These are phyloP conservation scores for Colletotrichum orbiculare DNA, from an alignment of 2,329 filamentous ascomycete species.

Conservation along the genomic window DNA sequence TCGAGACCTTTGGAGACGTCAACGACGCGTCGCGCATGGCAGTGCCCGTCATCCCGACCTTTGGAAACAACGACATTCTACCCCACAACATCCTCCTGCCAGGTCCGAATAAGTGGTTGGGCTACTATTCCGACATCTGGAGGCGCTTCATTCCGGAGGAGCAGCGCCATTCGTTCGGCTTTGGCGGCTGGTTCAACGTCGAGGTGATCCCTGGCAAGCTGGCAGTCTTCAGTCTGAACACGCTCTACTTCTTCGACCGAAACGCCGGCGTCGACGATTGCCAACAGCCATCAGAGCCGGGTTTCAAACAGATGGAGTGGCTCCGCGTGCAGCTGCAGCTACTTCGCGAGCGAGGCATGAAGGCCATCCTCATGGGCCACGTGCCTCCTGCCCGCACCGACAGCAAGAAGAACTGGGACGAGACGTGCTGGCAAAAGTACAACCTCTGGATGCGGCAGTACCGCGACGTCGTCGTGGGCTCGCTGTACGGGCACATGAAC, in stretches of 20 bases:
- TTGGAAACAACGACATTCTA: constrained; percentile 97
- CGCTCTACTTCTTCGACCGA: constrained; percentile 93
- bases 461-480: constrained; percentile 85
- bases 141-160: constrained; percentile 87
- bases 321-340: constrained; percentile 87
- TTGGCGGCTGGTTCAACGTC: constrained; percentile 93
- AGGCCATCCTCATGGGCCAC: constrained; percentile 93
- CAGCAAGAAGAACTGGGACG: constrained; percentile 91
- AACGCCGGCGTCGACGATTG: constrained; percentile 97
- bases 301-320: constrained; percentile 97
- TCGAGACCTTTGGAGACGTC: constrained; percentile 74
- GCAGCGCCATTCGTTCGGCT: constrained; percentile 89
- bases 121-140: constrained; percentile 83
- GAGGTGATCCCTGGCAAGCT: constrained; percentile 90
- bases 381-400: constrained; percentile 89
- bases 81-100: constrained; percentile 92
- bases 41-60: constrained; percentile 87
- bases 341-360: constrained; percentile 86
- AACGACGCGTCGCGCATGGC: constrained; percentile 67
- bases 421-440: constrained; percentile 98
- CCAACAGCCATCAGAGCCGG: constrained; percentile 80
- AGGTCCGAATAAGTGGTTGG: constrained; percentile 90
- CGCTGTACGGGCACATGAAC: constrained; percentile 96
- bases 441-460: constrained; percentile 90
- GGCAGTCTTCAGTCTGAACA: constrained; percentile 94